Evolutionary conservation across 176 grass and related monocot species (phyloP), one percentile per base, ranked within the genome.

Genomic region (Ananas comosus): DNA sequence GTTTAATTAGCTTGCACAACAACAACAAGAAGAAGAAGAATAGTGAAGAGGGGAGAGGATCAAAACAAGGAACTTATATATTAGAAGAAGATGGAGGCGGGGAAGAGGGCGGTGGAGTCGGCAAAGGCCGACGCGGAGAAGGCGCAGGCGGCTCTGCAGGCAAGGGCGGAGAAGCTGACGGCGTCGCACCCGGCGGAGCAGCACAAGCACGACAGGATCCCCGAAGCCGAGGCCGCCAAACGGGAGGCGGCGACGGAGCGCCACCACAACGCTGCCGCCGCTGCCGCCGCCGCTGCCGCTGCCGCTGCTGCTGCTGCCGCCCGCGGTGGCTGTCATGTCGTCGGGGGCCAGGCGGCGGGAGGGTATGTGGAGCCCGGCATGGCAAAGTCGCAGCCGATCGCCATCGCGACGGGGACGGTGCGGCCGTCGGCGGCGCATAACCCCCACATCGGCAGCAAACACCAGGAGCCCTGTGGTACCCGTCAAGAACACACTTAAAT

Each of bases 121-220:
- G 75, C 84, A 4, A 74, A 63, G 84, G 71, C 84, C 2, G 51
- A 79, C 8, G 78, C 74, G 79, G 84, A 86, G 84, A 86, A 86
- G 71, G 21, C 66, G 52, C 71, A 72, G 48, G 84, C 75, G n/a
- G 74, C 81, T 19, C 65, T 79, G 18, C 51, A 82, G 70, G 84
- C 28, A 52, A 71, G 25, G 71, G 64, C 48, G 51, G 74, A 78
- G 57, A 81, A 78, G 79, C 69, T 75, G 10, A 70, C 79, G 51
- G 79, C 74, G 22, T 70, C 48, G 64, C 24, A 73, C 33, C 57
- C 79, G 1, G 29, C 69, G 8, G 79, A 78, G 13, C 51, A 28
- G 79, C 65, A 72, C 29, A 48, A 68, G 70, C 65, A 22, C 57
- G 74, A 81, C 16, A 19, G 54, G 54, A 58, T 58, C 54, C 2